A percentile compares a stretch with the other conserved stretches of the same genome.
These are phyloP conservation scores for Aureobasidium sp. DNA, from an alignment of 2,329 filamentous ascomycete genomes.

Conservation along the genomic window DNA sequence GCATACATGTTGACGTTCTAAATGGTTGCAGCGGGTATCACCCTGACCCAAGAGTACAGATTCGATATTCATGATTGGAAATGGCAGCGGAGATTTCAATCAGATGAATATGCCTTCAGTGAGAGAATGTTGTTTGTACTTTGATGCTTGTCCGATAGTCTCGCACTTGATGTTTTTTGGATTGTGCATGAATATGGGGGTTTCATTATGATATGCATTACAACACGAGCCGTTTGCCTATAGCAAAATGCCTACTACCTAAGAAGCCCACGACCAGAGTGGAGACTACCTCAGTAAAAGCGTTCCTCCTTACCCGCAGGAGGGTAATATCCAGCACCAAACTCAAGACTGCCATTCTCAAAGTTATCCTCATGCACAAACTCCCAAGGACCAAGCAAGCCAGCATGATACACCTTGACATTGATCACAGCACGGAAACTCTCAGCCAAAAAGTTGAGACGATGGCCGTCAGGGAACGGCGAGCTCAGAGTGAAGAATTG, in stretches of 20 bases:
- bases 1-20: no score
- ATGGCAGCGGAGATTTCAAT: neutral
- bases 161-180: neutral
- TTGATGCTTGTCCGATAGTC: neutral
- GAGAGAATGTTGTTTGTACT: neutral
- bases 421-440: conserved; percentile 39
- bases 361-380: conserved; percentile 33
- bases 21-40: neutral
- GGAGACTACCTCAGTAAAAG: conserved; percentile 22
- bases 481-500: conserved; percentile 38
- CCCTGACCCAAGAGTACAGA: neutral
- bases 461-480: conserved; percentile 39
- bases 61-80: neutral
- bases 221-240: neutral
- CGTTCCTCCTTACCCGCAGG: conserved; percentile 30
- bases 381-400: conserved; percentile 30
- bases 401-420: conserved; percentile 33
- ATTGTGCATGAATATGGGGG: neutral
- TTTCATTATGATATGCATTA: neutral
- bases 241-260: no score
- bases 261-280: neutral
- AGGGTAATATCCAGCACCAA: conserved; percentile 40
- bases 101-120: neutral
- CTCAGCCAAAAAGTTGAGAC: conserved; percentile 36
- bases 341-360: conserved; percentile 38